Base-by-base conservation (phyloP, 1,139 yeast genomes). In the Scheffersomyces segobiensis region DNA sequence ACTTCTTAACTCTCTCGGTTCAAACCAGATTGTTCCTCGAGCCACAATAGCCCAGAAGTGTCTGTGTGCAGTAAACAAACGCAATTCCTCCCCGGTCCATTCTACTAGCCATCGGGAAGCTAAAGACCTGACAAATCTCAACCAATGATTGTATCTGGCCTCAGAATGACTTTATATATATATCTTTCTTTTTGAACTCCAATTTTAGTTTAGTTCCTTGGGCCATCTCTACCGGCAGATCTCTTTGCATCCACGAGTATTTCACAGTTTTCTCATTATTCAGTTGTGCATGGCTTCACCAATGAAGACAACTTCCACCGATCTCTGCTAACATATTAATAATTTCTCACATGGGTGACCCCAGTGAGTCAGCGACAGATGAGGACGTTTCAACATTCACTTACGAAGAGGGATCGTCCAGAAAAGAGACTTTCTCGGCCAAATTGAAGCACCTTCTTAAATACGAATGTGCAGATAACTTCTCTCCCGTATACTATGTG, bases 401-500 rank as follows among this genome's bases (percentile, higher is more conserved):
- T 17, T 32, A 12, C 17, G 42, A 32, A 14, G 42, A 32, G 17
- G 42, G 3, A 10, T 32, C 42, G 8, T 32, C 42, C 17, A 32
- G 12, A 7, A 32, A 32, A 10, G 42, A 32, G 17, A 32, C 42
- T 14, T 48, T 48, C 12, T 48, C 50, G 7, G 18, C 50, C 14
- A 48, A 21, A 48, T 21, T 48, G 14, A 12, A 21, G 21, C 21
- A 18, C 21, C 50, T 48, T 48, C 50, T 48, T 48, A 48, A 12
- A 21, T 21, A 6, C 21, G 50, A 48, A 18, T 21, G 21, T 21
- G 50, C 22, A 19, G 60, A 68, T 26, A 69, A 73, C 14, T 85
- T 86, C 65, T 71, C 79, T 22, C 90, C 91, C 1, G 79, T 79
- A 1, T 87, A 87, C 81, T 91, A 88, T 71, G 88, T 89, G 48